phyloP scores from a whole-genome alignment of 305 asterid species.

The Ajuga reptans region DNA sequence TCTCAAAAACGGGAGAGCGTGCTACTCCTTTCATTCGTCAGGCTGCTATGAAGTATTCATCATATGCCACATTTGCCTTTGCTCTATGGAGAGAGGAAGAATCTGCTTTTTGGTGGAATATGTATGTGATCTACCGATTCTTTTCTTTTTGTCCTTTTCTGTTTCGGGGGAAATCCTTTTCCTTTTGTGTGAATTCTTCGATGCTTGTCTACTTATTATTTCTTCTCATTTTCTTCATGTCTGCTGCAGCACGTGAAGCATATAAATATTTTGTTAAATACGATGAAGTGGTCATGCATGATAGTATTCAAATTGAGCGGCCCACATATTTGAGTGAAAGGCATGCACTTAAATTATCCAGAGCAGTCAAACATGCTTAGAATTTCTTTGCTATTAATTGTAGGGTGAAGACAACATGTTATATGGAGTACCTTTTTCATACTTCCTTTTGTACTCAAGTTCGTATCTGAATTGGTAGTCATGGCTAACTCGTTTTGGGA shows the following conservation, averaged over 20 bases:
- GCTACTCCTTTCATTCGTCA: slow-evolving; percentile 90
- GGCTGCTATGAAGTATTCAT: slow-evolving; percentile 60
- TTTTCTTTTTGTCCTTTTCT: background rate
- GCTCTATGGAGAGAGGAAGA: slow-evolving; percentile 75
- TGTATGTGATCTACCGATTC: slow-evolving; percentile 40
- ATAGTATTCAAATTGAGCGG: background rate
- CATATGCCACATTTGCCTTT: slow-evolving; percentile 74
- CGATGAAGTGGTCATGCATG: background rate
- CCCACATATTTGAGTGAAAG: background rate
- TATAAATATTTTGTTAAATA: background rate
- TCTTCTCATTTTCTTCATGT: background rate
- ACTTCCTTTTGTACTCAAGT: background rate
- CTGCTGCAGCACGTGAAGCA: background rate
- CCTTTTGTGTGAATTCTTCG: background rate
- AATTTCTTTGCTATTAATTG: background rate
- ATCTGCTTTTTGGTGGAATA: slow-evolving; percentile 81
- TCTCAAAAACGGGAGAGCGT: slow-evolving; percentile 93
- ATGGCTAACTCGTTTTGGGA: background rate
- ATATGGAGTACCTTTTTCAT: background rate
- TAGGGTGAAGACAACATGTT: background rate
- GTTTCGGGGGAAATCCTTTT: background rate
- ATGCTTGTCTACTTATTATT: background rate
- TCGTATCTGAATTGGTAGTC: background rate
- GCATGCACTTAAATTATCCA: background rate
- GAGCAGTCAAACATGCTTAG: background rate